Base-by-base conservation (phyloP, 306 rosid species). In the Castanea mollissima region DNA sequence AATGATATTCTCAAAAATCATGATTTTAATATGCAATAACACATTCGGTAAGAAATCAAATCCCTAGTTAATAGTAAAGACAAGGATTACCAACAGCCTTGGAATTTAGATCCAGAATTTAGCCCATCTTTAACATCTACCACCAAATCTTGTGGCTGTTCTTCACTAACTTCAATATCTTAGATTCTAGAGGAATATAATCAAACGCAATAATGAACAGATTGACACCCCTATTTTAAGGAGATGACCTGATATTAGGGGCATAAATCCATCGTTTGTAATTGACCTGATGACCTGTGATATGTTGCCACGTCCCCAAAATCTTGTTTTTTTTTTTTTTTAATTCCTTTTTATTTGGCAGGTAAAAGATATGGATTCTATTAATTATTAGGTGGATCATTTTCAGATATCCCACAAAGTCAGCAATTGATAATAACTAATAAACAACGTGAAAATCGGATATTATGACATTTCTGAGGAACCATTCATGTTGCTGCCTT, bases 381-480 rank as follows among this genome's bases (percentile, higher is more conserved):
- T 55, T 29, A 77, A 67, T 55, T 29, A 77, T 77, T 7, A 69
- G 55, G 67, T 23, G 56, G 34, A 77, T 21, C 35, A 77, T 67
- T 21, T 68, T 51, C 25, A 55, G 56, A 56, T 54, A 55, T 55
- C 46, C 44, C 15, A 57, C n/a, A 76, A 76, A 76, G 80, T 12
- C 64, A 52, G 16, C 70, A 77, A 77, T 77, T 38, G 51, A 19
- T 41, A 11, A 52, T 55, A 76, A 65, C 54, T 49, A 13, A 49
- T 49, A 49, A 49, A 49, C 67, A 52, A 38, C 65, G 68, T 76
- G 60, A 70, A 20, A 6, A 65, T 32, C 21, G 3, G 38, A 64
- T 6, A 76, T 23, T 10, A 21, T 49, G 35, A 46, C 21, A 23
- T 7, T 21, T 18, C 27, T 32, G 51, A 69, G 16, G 41, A 3